phyloP scores from a whole-genome alignment of 768 basidiomycete species.

The Macrocybe gigantea region DNA sequence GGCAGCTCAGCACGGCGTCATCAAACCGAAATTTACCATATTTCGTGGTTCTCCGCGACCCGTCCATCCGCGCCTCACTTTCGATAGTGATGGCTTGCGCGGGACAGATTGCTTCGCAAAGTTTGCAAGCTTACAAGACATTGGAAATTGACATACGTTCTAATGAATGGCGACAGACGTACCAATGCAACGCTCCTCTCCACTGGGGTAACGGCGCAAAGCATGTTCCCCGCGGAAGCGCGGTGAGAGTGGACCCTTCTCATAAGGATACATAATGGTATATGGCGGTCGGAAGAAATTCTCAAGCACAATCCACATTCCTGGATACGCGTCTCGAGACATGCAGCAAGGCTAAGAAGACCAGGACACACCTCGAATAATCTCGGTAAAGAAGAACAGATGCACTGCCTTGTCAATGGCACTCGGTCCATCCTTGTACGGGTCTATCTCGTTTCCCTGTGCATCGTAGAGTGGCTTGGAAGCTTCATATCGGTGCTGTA shows the following conservation, averaged over 20 bases:
- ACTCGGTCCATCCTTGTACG: conserved; percentile 75
- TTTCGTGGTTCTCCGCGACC: conserved; percentile 94
- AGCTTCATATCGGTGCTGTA: conserved; percentile 16
- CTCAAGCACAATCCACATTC: conserved; percentile 96
- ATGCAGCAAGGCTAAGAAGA: not conserved
- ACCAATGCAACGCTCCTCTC: conserved; percentile 99
- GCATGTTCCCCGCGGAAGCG: conserved; percentile 99
- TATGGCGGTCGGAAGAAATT: conserved; percentile 94
- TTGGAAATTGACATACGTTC: conserved; percentile 3
- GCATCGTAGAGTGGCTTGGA: conserved; percentile 25
- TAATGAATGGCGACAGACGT: conserved; percentile 21
- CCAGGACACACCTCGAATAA: conserved; percentile 74
- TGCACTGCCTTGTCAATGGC: conserved; percentile 96
- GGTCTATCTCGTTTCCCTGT: conserved; percentile 51
- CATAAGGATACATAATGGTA: conserved; percentile 97
- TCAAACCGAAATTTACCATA: conserved; percentile 56
- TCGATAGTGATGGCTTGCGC: conserved; percentile 99
- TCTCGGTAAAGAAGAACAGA: conserved; percentile 98
- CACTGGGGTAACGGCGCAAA: conserved; percentile 90
- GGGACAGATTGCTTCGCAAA: conserved; percentile 98
- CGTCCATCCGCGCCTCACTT: conserved; percentile 92
- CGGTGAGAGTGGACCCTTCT: conserved; percentile 96
- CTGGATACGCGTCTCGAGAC: conserved; percentile 36
- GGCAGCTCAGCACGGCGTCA: conserved; percentile 4
- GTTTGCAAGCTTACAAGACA: conserved; percentile 75